These are phyloP conservation scores for Volvariella surrecta DNA, from an alignment of 1,284 basidiomycete species.

Conservation along the genomic window DNA sequence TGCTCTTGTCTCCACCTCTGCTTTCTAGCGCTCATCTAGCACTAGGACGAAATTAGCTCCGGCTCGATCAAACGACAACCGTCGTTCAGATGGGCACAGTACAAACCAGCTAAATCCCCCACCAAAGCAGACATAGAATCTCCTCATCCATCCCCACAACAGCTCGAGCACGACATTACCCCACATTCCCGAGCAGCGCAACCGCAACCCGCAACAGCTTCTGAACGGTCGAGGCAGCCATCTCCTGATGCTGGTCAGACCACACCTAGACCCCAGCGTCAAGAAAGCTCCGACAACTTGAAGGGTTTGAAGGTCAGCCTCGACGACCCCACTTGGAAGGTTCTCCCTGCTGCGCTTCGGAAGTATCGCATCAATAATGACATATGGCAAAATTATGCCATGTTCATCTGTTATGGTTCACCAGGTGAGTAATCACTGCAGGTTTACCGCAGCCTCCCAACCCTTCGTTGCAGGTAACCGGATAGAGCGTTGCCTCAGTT, in stretches of 20 bases:
- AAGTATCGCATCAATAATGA: constrained; percentile 99
- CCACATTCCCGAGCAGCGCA: constrained; percentile 19
- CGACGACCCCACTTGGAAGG: constrained; percentile 98
- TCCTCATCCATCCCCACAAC: constrained; percentile 69
- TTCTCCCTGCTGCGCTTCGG: constrained; percentile 94
- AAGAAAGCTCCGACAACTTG: constrained; percentile 69
- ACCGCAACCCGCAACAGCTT: constrained; percentile 2
- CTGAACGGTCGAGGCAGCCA: constrained; percentile 17
- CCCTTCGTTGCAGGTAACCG: constrained; percentile 47
- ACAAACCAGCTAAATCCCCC: constrained; percentile 65
- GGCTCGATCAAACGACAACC: constrained; percentile 54
- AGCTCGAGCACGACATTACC: constrained; percentile 57
- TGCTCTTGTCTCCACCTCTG: constrained; percentile 6
- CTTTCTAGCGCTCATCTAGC: too few species aligned
- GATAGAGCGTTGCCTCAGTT: constrained; percentile 90
- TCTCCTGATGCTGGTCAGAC: constrained; percentile 23
- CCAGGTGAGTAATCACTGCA: constrained; percentile 47
- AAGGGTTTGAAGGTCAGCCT: constrained; percentile 87
- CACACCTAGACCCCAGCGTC: constrained; percentile 37
- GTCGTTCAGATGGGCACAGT: constrained; percentile 79
- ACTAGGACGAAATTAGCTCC: constrained; percentile 37
- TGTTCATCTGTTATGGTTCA: constrained; percentile 97
- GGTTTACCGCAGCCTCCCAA: constrained; percentile 3
- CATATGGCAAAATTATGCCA: constrained; percentile 97
- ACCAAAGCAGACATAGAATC: constrained; percentile 69